These are phyloP conservation scores for Candida mattraensis DNA, from an alignment of 805 yeast species.

Conservation along the genomic window DNA sequence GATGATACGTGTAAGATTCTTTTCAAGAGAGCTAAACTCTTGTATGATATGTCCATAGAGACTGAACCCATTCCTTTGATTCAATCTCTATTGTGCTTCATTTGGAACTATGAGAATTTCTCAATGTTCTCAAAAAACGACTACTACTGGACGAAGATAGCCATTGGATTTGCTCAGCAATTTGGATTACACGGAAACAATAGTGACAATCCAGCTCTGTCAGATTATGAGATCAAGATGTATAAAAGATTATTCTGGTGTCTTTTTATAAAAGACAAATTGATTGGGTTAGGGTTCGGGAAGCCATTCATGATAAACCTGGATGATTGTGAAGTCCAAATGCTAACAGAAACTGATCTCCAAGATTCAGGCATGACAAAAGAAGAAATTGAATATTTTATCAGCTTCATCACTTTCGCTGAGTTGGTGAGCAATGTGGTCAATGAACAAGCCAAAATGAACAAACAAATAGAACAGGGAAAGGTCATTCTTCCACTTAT, in stretches of 20 bases:
- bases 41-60: slow-evolving; percentile 69
- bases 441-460: slow-evolving; percentile 68
- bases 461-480: slow-evolving; percentile 53
- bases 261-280: slow-evolving; percentile 67
- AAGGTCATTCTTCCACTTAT: slow-evolving; percentile 39
- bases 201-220: slow-evolving; percentile 11
- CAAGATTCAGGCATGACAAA: slow-evolving; percentile 50
- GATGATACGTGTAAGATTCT: slow-evolving; percentile 35
- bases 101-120: slow-evolving; percentile 25
- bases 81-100: slow-evolving; percentile 48
- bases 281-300: slow-evolving; percentile 71
- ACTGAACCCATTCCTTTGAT: slow-evolving; percentile 61
- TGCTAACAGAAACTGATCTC: slow-evolving; percentile 67
- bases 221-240: slow-evolving; percentile 25
- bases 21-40: slow-evolving; percentile 53
- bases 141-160: slow-evolving; percentile 74
- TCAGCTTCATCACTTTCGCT: slow-evolving; percentile 62
- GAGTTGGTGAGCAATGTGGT: slow-evolving; percentile 71
- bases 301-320: slow-evolving; percentile 67
- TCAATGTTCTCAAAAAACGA: slow-evolving; percentile 52
- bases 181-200: slow-evolving; percentile 65
- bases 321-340: slow-evolving; percentile 75
- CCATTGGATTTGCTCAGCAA: slow-evolving; percentile 71
- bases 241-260: slow-evolving; percentile 61
- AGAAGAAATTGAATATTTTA: slow-evolving; percentile 55